Evolutionary conservation across 2,329 filamentous ascomycete genomes (phyloP), one percentile per base, ranked within the genome.

Genomic region (Cytospora schulzeri): DNA sequence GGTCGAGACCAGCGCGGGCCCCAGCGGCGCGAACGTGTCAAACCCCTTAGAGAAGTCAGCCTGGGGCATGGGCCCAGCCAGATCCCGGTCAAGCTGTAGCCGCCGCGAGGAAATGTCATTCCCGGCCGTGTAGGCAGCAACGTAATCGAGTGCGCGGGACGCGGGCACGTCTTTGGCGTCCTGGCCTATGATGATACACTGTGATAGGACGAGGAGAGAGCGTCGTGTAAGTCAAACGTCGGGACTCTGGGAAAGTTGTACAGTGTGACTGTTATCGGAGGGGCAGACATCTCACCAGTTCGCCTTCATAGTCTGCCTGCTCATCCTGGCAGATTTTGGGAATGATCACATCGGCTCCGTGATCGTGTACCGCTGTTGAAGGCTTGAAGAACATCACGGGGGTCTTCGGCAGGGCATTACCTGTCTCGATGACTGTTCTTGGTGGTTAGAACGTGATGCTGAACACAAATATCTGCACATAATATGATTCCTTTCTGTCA

Each of bases 41-140:
- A 78, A 75, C 1, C 72, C 73, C 70, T 86, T 86, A 11, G 84
- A 84, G 57, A 87, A 80, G 62, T 81, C 86, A 70, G 86, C 87
- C 66, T 87, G 85, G 33, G 33, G 33, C 33, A 35, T 35, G 70
- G 86, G 86, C 64, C 87, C 84, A 66, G 85, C 81, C 33, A 35
- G 33, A 14, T 35, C 33, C 33, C 33, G 33, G 12, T 35, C 33
- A 17, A 81, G 73, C 72, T 85, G 83, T 45, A 76, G 73, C 65
- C 84, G 80, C 2, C 82, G 73, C 0, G 82, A 81, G 14, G 82
- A 83, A 62, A 85, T 69, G 58, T 85, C 82, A 65, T 85, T 85
- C 67, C 85, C 79, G 60, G 85, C 85, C 0, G 82, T 85, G 66
- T 81, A 86, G 0, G 83, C 83, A 82, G 82, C 85, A 2, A 86